Percentiles rank a stretch among this genome's conserved stretches.
Conservation (phyloP, 306 rosid genomes). For the Erythrophleum fordii region DNA sequence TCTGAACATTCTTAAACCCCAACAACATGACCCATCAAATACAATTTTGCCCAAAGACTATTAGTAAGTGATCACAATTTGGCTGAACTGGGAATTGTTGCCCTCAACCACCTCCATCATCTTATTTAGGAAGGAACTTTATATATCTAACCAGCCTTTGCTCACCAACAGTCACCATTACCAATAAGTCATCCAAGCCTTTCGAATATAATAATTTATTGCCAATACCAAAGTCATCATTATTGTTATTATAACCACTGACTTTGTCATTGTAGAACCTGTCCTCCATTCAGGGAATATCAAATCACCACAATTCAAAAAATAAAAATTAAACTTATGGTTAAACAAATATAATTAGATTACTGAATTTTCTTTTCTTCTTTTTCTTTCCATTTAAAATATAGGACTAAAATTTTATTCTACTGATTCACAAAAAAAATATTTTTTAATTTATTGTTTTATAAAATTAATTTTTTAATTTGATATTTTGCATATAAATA, state of each 20-base stretch:
- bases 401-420: background rate
- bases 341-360: too few species aligned
- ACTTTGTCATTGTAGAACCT: background rate
- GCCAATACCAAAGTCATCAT: background rate
- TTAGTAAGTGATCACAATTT: too few species aligned
- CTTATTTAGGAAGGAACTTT: background rate
- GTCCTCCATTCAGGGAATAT: background rate
- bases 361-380: background rate
- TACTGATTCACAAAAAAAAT: background rate
- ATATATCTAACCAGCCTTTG: background rate
- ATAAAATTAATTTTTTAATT: background rate
- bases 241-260: background rate
- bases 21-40: too few species aligned
- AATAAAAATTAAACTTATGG: background rate
- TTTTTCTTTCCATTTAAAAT: background rate
- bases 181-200: background rate
- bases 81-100: background rate
- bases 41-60: too few species aligned
- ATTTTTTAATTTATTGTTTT: background rate
- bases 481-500: background rate
- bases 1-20: too few species aligned
- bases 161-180: constrained; percentile 22
- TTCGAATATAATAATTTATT: background rate
- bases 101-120: constrained; percentile 6
- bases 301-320: background rate